Conservation (phyloP, 2,329 filamentous ascomycete genomes). For the Colletotrichum horii region DNA sequence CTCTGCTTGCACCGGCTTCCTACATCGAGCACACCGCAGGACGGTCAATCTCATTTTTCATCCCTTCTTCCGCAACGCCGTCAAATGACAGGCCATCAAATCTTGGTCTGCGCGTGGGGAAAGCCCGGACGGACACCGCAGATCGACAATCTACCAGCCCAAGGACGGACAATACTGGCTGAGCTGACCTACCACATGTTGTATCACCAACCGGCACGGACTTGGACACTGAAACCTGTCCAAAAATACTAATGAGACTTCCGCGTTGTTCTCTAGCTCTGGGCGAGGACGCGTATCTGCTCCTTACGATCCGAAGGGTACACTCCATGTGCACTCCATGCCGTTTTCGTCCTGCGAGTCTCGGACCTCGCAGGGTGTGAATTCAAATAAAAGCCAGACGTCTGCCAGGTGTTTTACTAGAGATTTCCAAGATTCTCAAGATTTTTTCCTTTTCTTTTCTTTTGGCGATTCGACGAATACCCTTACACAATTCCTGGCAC, state of each 20-base stretch:
- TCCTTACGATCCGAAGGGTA: not conserved
- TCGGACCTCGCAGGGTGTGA: not conserved
- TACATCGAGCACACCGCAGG: not conserved
- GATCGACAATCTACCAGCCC: not conserved
- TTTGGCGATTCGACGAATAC: not conserved
- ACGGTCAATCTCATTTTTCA: not conserved
- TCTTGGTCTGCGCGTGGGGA: constrained; percentile 8
- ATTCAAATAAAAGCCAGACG: constrained; percentile 1
- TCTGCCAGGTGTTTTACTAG: not conserved
- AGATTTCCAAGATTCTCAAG: not conserved
- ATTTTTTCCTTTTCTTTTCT: too few species aligned
- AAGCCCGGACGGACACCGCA: constrained; percentile 17
- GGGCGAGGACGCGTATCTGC: not conserved
- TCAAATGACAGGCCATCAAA: constrained; percentile 1
- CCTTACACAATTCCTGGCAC: not conserved
- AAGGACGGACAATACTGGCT: not conserved
- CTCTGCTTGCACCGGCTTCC: not conserved
- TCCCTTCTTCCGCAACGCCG: not conserved
- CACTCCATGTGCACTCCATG: not conserved
- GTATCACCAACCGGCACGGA: constrained; percentile 12
- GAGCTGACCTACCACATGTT: constrained; percentile 9
- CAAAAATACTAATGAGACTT: constrained; percentile 5
- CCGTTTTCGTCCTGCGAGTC: not conserved
- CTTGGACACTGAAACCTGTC: constrained; percentile 14
- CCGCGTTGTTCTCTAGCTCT: not conserved